Conservation (phyloP, 1,284 basidiomycete genomes). For the Sanghuangporus sanghuang region DNA sequence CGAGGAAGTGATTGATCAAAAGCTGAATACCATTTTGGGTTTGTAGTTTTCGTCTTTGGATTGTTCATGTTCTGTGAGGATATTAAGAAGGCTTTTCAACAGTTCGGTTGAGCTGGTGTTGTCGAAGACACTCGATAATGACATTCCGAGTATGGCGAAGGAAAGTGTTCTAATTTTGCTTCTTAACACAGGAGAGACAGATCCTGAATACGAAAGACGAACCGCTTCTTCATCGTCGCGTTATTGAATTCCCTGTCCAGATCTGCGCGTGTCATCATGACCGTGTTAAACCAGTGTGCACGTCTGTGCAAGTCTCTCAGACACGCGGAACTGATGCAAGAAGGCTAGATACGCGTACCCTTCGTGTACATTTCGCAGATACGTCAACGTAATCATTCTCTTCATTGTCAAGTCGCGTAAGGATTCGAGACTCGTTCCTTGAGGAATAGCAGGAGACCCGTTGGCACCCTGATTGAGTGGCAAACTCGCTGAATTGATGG, state of each 20-base stretch:
- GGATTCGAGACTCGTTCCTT: conserved; percentile 70
- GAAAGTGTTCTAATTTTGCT: conserved; percentile 55
- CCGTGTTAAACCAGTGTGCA: conserved; percentile 86
- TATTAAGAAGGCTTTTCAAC: conserved; percentile 64
- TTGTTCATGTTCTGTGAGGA: conserved; percentile 73
- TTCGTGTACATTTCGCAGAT: conserved; percentile 78
- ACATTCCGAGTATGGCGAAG: conserved; percentile 80
- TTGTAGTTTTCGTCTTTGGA: conserved; percentile 77
- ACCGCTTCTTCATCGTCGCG: conserved; percentile 73
- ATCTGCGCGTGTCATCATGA: conserved; percentile 68
- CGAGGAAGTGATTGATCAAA: conserved; percentile 8
- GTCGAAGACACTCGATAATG: conserved; percentile 74
- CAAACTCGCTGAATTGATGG: conserved; percentile 29
- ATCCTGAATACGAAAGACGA: conserved; percentile 21
- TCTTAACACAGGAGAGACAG: conserved; percentile 5
- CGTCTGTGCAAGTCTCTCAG: conserved; percentile 37
- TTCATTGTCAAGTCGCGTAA: conserved; percentile 75
- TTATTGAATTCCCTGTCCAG: conserved; percentile 73
- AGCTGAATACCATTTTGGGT: conserved; percentile 60
- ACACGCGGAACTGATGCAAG: conserved; percentile 9
- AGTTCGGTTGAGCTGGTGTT: conserved; percentile 75
- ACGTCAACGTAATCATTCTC: conserved; percentile 77
- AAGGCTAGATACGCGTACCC: conserved; percentile 46
- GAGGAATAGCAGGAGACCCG: conserved; percentile 41
- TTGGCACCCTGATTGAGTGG: conserved; percentile 26